A percentile compares a stretch with the other conserved stretches of the same genome.
Conservation (phyloP, 1,284 basidiomycete species). For the Trametes polyzona region DNA sequence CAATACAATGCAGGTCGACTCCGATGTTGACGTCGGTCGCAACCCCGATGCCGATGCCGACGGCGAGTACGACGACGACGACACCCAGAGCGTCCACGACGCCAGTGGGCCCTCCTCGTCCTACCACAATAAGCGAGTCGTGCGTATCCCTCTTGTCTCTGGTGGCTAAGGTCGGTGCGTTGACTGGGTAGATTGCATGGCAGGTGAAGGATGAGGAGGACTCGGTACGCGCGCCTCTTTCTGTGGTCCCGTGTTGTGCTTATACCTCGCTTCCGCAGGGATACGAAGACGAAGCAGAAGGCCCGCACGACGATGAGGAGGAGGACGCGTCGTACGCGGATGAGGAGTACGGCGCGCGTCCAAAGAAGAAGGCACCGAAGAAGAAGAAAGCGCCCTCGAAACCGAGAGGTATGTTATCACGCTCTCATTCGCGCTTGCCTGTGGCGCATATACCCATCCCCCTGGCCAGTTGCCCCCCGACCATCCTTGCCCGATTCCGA, state of each 20-base stretch:
- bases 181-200: conserved; percentile 20
- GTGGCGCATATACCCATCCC: conserved; percentile 19
- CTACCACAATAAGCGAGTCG: conserved; percentile 35
- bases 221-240: conserved; percentile 52
- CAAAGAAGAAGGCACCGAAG: conserved; percentile 64
- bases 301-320: conserved; percentile 57
- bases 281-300: conserved; percentile 59
- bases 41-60: conserved; percentile 48
- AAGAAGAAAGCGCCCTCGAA: conserved; percentile 71
- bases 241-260: conserved; percentile 24
- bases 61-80: conserved; percentile 41
- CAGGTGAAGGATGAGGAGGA: conserved; percentile 63
- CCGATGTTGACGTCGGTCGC: conserved; percentile 42
- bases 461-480: conserved; percentile 47
- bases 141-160: conserved; percentile 30
- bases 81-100: conserved; percentile 30
- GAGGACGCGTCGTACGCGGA: conserved; percentile 80
- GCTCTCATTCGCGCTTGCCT: background rate
- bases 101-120: conserved; percentile 33
- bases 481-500: conserved; percentile 59
- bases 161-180: conserved; percentile 18
- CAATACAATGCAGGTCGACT: conserved; percentile 49
- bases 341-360: conserved; percentile 64
- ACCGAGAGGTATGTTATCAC: conserved; percentile 57
- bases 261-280: conserved; percentile 48